phyloP scores from a whole-genome alignment of 2,329 filamentous ascomycete species.

The Penicillium sp. region DNA sequence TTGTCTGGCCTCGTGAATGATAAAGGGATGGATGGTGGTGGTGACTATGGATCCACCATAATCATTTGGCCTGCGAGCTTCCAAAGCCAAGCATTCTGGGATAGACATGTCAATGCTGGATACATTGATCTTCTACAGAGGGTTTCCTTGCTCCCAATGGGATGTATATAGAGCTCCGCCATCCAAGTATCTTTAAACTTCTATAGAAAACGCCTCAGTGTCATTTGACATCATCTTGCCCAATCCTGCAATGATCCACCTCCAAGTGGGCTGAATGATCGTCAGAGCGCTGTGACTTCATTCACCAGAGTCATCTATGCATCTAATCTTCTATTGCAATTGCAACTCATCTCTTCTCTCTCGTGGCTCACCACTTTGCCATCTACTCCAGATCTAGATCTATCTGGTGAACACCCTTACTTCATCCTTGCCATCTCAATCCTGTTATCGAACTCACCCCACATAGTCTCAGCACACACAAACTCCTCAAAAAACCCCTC shows the following conservation, averaged over 20 bases:
- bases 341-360: too few relatives aligned
- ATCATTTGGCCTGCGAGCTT: conserved; percentile 8
- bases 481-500: too few relatives aligned
- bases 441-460: too few relatives aligned
- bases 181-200: background rate
- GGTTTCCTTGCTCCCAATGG: conserved; percentile 10
- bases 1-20: background rate
- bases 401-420: too few relatives aligned
- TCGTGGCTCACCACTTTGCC: too few relatives aligned
- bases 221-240: background rate
- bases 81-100: conserved; percentile 18
- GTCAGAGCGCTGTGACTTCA: conserved; percentile 3
- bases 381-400: too few relatives aligned
- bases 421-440: too few relatives aligned
- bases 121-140: conserved; percentile 9
- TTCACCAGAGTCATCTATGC: too few relatives aligned
- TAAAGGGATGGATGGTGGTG: conserved; percentile 7
- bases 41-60: conserved; percentile 12
- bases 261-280: conserved; percentile 5
- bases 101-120: conserved; percentile 10
- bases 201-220: background rate
- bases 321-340: too few relatives aligned
- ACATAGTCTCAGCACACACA: too few relatives aligned
- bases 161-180: conserved; percentile 9
- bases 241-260: background rate